phyloP scores from a whole-genome alignment of 768 basidiomycete species.

The Podaxis rugospora region DNA sequence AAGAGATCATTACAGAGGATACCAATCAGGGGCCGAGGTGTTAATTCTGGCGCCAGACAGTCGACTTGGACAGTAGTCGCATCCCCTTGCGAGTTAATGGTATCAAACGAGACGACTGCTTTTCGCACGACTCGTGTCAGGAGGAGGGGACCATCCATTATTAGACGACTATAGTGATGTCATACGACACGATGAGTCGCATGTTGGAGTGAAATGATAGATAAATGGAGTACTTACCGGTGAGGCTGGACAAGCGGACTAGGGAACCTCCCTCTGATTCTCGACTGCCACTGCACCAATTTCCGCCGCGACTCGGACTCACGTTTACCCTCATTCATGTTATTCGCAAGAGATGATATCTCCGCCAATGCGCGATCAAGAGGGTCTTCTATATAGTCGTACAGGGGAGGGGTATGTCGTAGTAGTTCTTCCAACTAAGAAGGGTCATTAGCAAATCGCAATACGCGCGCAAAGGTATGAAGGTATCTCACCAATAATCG shows the following conservation, averaged over 20 bases:
- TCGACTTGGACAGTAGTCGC: conserved; percentile 84
- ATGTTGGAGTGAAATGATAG: neutral
- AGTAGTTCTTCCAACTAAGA: conserved; percentile 79
- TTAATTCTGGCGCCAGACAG: conserved; percentile 82
- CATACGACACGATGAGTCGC: neutral
- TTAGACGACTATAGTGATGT: conserved; percentile 59
- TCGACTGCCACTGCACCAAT: conserved; percentile 85
- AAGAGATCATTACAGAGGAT: conserved; percentile 92
- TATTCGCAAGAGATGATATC: conserved; percentile 83
- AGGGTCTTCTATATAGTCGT: conserved; percentile 74
- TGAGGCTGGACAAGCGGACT: conserved; percentile 99
- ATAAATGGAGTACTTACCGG: conserved; percentile 47
- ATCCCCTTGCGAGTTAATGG: conserved; percentile 72
- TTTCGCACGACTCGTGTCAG: conserved; percentile 91
- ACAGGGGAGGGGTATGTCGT: conserved; percentile 76
- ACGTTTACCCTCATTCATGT: conserved; percentile 98
- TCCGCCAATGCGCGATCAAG: conserved; percentile 83
- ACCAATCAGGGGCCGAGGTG: conserved; percentile 72
- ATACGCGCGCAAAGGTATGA: conserved; percentile 1
- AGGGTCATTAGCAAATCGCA: conserved; percentile 10
- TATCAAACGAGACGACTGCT: conserved; percentile 75
- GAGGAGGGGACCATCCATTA: conserved; percentile 86
- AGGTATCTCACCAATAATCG: conserved; percentile 71
- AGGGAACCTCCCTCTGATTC: conserved; percentile 89
- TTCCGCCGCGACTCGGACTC: conserved; percentile 90